Base-by-base conservation (phyloP, 2,329 filamentous ascomycete species). In the Pseudogymnoascus sp. region DNA sequence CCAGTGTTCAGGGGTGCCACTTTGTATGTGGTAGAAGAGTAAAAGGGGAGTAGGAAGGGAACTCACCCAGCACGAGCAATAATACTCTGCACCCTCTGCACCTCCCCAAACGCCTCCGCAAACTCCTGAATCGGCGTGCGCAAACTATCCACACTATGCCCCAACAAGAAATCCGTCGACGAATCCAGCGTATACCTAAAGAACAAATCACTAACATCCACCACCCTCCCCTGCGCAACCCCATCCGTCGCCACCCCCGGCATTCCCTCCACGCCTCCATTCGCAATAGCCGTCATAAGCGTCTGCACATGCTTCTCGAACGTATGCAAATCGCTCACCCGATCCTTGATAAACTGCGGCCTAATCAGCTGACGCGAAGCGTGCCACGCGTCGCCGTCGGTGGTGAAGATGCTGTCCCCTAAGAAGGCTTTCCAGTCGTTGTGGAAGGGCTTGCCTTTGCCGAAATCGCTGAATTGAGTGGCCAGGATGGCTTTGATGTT, bases 401-500 rank as follows among this genome's bases (percentile, higher is more conserved):
- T 96, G 6, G 87, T 87, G 75, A 90, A 92, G 79, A 90, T 91
- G 76, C 85, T 85, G 70, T 91, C 83, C 23, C 89, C 90, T 19
- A 96, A 78, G 67, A 90, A 96, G 13, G 86, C 84, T 64, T 84
- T 81, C 88, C 89, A 96, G 62, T 92, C 88, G 7, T 76, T 69
- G 70, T 93, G 88, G 77, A 96, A 96, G 21, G 80, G 76, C 67
- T 85, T 77, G 6, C 92, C 92, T 74, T 96, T 92, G 70, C 92
- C 93, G 73, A 87, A 97, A 72, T 96, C 90, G 43, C 78, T 77
- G 72, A 97, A 97, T 72, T 96, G 91, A 1, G 88, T 89, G 0
- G 92, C 90, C n/a, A 97, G 80, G 21, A 97, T 82, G 5, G 93
- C 90, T 75, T 96, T 96, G 78, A 96, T 89, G 73, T 96, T 96